phyloP scores from a whole-genome alignment of 164 flowering plant genomes.

The Annona squamosa region DNA sequence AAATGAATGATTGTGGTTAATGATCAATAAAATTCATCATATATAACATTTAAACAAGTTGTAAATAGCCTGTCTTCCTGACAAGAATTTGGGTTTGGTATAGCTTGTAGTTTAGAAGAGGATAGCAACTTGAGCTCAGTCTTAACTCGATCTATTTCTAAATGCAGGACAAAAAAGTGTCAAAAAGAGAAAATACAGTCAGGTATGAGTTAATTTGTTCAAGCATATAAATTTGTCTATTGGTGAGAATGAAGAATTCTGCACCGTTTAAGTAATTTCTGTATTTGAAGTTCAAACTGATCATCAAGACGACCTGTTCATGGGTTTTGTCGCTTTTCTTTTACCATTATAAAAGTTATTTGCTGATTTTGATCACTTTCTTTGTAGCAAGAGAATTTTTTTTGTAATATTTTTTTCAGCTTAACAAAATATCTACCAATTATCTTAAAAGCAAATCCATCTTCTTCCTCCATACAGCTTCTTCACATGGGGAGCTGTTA shows the following conservation, averaged over 20 bases:
- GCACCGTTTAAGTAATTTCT: not conserved
- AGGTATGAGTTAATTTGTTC: constrained; percentile 7
- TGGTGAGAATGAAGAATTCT: not conserved
- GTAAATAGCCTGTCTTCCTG: not conserved
- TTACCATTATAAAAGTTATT: not conserved
- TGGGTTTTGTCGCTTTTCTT: not conserved
- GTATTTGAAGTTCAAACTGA: not conserved
- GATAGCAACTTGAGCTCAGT: not conserved
- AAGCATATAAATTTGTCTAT: not conserved
- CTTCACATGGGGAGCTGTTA: not conserved
- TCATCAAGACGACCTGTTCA: not conserved
- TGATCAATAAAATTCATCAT: not conserved
- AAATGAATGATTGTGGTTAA: not conserved
- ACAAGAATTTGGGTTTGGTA: not conserved
- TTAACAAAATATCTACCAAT: not conserved
- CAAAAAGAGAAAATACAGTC: constrained; percentile 8
- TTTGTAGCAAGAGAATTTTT: not conserved
- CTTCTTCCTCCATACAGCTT: not conserved
- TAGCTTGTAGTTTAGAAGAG: not conserved
- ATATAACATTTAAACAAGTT: not conserved
- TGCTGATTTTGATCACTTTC: not conserved
- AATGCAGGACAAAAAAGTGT: constrained; percentile 9
- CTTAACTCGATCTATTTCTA: not conserved
- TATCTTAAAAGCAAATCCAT: not conserved
- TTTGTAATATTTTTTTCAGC: not conserved